Percentiles rank a stretch among this genome's conserved stretches.
Evolutionary conservation across 192 early-diverging fungal genomes (phyloP).

Genomic region (Phlyctochytrium planicorne): DNA sequence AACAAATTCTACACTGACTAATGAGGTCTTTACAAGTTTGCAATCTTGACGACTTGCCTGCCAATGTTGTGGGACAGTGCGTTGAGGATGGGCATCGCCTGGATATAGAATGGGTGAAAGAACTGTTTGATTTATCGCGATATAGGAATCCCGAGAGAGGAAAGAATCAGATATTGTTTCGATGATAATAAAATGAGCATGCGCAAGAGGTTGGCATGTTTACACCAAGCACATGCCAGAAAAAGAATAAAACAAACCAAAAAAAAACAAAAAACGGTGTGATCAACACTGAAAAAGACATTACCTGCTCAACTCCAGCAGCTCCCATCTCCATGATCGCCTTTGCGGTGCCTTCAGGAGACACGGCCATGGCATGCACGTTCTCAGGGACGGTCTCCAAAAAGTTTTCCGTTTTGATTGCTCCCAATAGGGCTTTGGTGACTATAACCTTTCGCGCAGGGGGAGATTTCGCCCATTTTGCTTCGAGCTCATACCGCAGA

Average conservation of each 20-base stretch:
- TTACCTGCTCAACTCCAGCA: constrained; percentile 5
- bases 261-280: not conserved
- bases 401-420: constrained; percentile 14
- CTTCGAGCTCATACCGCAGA: constrained; percentile 65
- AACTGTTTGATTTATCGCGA: not conserved
- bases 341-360: constrained; percentile 9
- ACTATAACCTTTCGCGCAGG: not conserved
- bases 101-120: not conserved
- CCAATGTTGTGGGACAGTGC: not conserved
- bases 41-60: not conserved
- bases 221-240: too few relatives aligned
- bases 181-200: too few relatives aligned
- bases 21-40: not conserved
- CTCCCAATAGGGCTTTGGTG: constrained; percentile 9
- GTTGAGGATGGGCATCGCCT: not conserved
- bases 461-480: not conserved
- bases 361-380: constrained; percentile 6
- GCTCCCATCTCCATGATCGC: constrained; percentile 1
- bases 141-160: not conserved
- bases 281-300: not conserved
- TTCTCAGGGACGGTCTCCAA: not conserved
- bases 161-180: too few relatives aligned
- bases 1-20: too few relatives aligned
- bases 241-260: too few relatives aligned
- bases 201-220: too few relatives aligned